Base-by-base conservation (phyloP, 1,284 basidiomycete species). In the Trametes polyzona region DNA sequence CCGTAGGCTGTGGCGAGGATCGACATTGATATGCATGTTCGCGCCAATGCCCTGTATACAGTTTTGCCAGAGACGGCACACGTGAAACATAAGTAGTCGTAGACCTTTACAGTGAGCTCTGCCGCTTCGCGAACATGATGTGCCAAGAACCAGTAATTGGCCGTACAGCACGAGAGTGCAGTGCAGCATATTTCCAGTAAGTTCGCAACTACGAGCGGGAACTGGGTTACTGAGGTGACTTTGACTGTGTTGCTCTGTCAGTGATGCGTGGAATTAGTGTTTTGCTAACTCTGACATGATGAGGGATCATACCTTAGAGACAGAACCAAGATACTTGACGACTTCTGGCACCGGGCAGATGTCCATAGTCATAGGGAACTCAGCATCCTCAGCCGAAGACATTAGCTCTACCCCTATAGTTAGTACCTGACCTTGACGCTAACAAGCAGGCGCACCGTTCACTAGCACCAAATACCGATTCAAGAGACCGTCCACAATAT, bases 81-180 rank as follows among this genome's bases (percentile, higher is more conserved):
- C 35, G 69, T 63, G 11, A 76, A 81, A 37, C 80, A 64, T 57
- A 78, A 78, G 58, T 75, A 77, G 47, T 83, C 71, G 58, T 84
- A 81, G n/a, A 75, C 68, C 33, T 71, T 65, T 27, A 74, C 70
- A n/a, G 75, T 62, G 6, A 76, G 63, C 42, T 77, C 76, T 9
- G 76, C 69, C 3, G 76, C 67, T 27, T 71, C 73, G 27, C 76
- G 76, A 29, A 76, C 62, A 40, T 83, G 60, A 59, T 86, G 82
- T 14, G 68, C 65, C 4, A 85, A 70, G 52, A 84, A 81, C 69
- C 78, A 79, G 29, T 79, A 76, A 8, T 74, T 77, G 32, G 74
- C 71, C 14, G 78, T 63, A 1, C 76, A 66, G 0, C 77, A 76
- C 36, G 68, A 71, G 42, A 86, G 61, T 1, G 77, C 67, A 47